phyloP scores from a whole-genome alignment of 441 rosid species.

The Syzygium malaccense region DNA sequence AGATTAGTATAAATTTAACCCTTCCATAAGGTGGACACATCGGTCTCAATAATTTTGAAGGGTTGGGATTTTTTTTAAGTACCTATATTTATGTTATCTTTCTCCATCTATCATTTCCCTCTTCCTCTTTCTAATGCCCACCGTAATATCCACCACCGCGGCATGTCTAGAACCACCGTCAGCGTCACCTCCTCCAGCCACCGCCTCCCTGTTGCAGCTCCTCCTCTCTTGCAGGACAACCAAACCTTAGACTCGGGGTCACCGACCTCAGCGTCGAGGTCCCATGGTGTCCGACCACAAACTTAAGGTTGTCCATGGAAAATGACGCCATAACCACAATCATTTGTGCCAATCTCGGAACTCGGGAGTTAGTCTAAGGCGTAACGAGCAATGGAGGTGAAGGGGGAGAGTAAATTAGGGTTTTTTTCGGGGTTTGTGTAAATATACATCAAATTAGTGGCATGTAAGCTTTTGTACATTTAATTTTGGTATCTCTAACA shows the following conservation, averaged over 20 bases:
- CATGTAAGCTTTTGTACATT: background rate
- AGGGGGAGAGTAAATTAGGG: background rate
- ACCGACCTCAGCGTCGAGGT: background rate
- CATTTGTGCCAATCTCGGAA: background rate
- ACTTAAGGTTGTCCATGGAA: background rate
- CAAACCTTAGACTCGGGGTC: background rate
- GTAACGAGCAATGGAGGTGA: background rate
- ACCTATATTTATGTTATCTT: background rate
- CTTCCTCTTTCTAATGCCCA: background rate
- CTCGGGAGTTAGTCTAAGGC: background rate
- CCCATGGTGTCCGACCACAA: background rate
- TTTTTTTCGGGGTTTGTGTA: background rate
- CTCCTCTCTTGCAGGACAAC: background rate
- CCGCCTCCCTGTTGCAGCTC: background rate
- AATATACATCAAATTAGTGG: background rate
- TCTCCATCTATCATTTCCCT: background rate
- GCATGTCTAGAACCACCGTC: background rate
- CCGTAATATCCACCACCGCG: background rate
- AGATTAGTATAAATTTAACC: background rate
- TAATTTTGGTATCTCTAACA: background rate
- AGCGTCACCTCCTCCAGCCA: background rate
- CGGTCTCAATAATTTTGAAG: too few species aligned
- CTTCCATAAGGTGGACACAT: background rate
- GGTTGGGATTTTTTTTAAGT: background rate
- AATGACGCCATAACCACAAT: background rate